Evolutionary conservation across 495 filamentous ascomycete species (phyloP), one percentile per base, ranked within the genome.

Genomic region (Daldinia bambusicola): DNA sequence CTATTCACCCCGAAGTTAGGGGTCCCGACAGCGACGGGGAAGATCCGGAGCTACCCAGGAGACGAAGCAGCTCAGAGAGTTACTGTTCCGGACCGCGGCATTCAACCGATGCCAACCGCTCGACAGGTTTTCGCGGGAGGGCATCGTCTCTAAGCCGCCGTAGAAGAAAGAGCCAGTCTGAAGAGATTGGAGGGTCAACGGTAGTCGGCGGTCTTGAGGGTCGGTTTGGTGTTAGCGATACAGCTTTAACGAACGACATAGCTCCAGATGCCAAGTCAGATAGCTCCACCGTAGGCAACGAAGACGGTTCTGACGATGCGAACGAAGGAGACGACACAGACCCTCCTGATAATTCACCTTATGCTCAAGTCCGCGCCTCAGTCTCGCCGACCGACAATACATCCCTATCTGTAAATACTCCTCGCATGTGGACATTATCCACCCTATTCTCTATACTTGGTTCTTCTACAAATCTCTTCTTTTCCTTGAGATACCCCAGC

Each of bases 391-490:
- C 84, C 13, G 92, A 95, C 76, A 87, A 95, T 74, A 86, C 84
- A 20, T 81, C 85, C 14, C 81, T 93, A 14, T 94, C 92, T 5
- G 93, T 95, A 58, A 95, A 92, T 78, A 95, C 93, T 2, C 89
- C 93, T 16, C 91, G 93, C 38, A 97, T 95, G 92, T 95, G 93
- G 93, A 77, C 84, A 1, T 74, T 95, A 16, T 93, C 92, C 20
- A 82, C 92, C 6, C 72, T 95, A 12, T 97, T 95, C 75, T 89
- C 92, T 8, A 80, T 95, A 34, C 81, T 94, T 20, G 93, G 92
- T 53, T 93, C 91, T 38, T 90, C 91, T 2, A 93, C 91, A 41
- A 95, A 95, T 79, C 80, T 95, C 32, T 94, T 95, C 77, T 92
- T 95, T 81, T 89, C 90, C 37, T 80, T 95, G 67, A 86, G 92